phyloP scores from a whole-genome alignment of 164 flowering plant species.

The Buxus sempervirens region DNA sequence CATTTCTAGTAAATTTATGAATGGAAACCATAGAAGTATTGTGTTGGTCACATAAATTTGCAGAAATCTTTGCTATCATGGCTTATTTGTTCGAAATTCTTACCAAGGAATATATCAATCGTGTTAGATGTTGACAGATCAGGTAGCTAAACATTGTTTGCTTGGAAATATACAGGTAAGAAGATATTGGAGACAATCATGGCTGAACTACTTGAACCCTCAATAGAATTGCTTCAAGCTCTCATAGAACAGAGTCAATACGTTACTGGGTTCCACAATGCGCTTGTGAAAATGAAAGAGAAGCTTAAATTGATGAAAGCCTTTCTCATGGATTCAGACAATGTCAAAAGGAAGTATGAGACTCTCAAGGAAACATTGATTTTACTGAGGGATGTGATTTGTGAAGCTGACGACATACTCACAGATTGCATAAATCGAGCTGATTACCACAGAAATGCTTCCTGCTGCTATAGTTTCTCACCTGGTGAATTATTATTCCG shows the following conservation, averaged over 20 bases:
- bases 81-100: no score
- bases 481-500: conserved; percentile 1
- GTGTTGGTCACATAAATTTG: no score
- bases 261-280: background rate
- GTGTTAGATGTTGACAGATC: no score
- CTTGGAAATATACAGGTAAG: background rate
- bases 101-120: no score
- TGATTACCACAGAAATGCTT: conserved; percentile 3
- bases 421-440: conserved; percentile 19
- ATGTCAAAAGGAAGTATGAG: background rate
- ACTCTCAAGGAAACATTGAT: conserved; percentile 9
- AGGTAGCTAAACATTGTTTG: background rate
- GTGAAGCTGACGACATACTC: conserved; percentile 21
- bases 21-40: no score
- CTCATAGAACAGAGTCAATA: background rate
- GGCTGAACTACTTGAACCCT: background rate
- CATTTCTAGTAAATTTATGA: no score
- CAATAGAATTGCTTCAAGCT: background rate
- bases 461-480: background rate
- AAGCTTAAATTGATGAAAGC: background rate
- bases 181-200: background rate
- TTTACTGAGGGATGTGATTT: conserved; percentile 13
- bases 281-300: background rate
- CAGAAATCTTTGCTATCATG: no score
- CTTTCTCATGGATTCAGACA: conserved; percentile 14